Base-by-base conservation (phyloP, 2,329 filamentous ascomycete genomes). In the Colletotrichum somersetense region DNA sequence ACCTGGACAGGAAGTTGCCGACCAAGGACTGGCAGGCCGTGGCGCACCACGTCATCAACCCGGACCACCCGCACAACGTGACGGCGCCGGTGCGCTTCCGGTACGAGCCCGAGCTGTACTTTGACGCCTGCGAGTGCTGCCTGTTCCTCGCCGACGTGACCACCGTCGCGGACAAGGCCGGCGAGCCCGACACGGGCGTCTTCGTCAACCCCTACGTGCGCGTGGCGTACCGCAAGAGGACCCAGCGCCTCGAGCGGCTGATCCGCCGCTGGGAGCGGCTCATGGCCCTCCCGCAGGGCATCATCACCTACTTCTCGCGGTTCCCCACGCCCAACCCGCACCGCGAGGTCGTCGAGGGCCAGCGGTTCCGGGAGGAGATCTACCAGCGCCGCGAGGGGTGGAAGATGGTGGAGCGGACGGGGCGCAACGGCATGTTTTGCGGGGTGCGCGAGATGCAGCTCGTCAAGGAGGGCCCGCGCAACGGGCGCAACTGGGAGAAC, bases 191-290 rank as follows among this genome's bases (percentile, higher is more conserved):
- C 26, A 72, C 38, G 78, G 90, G 89, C 2, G 90, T 93, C 63
- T 94, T 89, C 77, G 89, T 94, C 84, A 95, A 95, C 77, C 92
- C 92, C 0, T 94, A 89, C 77, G 88, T 95, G 55, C 89, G 92
- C 23, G 91, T 93, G 5, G 90, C 92, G 1, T 94, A 95, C 78
- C 86, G 88, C 20, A 69, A 69, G 46, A 38, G 66, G 40, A 72
- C 71, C 26, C 71, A 71, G 11, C 42, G 33, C 2, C 40, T 62
- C 18, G 71, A 73, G 57, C 67, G 62, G 11, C 80, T 90, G 38
- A 87, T 88, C 6, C 88, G 89, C 71, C 88, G 90, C 16, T 91
- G 92, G 76, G 92, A 95, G 79, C 83, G 89, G 6, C 83, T 94
- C 0, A 91, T 92, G 73, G 83, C 85, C 0, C 79, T 88, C 5